Conservation (phyloP, 148 eudicot genomes). For the Drosera capensis region DNA sequence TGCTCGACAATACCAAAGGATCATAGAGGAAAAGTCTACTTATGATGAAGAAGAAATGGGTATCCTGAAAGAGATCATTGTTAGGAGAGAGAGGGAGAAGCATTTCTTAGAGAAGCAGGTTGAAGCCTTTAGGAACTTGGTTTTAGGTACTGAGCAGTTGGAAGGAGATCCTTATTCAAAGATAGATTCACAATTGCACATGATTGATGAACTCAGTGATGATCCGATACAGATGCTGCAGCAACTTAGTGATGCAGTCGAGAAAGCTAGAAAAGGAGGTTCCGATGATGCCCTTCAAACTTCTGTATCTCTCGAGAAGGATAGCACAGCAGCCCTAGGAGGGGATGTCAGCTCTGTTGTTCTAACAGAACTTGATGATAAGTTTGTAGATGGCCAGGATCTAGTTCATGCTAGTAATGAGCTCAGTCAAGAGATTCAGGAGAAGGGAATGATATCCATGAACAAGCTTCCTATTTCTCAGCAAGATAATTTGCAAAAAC, state of each 20-base stretch:
- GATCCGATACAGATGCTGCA: slow-evolving; percentile 48
- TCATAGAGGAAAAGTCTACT: slow-evolving; percentile 75
- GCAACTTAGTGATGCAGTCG: slow-evolving; percentile 35
- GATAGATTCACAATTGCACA: slow-evolving; percentile 11
- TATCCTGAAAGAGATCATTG: slow-evolving; percentile 68
- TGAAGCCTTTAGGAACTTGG: slow-evolving; percentile 52
- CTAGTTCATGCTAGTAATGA: slow-evolving; percentile 6
- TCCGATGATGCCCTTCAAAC: slow-evolving; percentile 9
- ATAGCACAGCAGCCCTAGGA: slow-evolving; percentile 9
- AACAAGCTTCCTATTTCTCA: slow-evolving; percentile 12
- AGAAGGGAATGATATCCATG: slow-evolving; percentile 25
- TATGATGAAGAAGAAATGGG: slow-evolving; percentile 93
- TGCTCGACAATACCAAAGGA: slow-evolving; percentile 87
- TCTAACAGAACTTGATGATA: slow-evolving; percentile 11
- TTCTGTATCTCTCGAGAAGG: slow-evolving; percentile 12
- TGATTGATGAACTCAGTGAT: slow-evolving; percentile 11
- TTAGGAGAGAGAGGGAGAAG: slow-evolving; percentile 69
- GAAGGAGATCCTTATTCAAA: slow-evolving; percentile 9
- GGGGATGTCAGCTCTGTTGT: slow-evolving; percentile 11
- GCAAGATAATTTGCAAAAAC: slow-evolving; percentile 3
- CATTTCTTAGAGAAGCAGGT: slow-evolving; percentile 74
- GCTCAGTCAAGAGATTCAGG: slow-evolving; percentile 20
- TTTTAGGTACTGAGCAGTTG: slow-evolving; percentile 25
- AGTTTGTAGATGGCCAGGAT: slow-evolving; percentile 9
- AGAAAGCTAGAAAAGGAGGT: slow-evolving; percentile 16